phyloP scores from a whole-genome alignment of 106 monocot genomes.

The Acorus calamus region DNA sequence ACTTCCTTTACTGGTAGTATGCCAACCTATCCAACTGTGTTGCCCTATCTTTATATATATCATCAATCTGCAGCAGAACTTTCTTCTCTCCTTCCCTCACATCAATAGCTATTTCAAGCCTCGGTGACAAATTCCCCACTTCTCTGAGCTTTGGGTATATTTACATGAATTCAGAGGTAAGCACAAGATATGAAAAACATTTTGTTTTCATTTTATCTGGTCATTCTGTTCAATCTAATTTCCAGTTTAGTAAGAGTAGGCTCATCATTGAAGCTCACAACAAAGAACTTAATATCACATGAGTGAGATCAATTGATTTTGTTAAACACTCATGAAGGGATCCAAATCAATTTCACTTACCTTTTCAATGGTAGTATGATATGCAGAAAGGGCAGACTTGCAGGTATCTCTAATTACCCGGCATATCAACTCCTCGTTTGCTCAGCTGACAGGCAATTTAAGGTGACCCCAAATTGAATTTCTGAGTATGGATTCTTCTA shows the following conservation, averaged over 20 bases:
- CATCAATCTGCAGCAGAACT: slow-evolving; percentile 60
- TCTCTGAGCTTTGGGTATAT: slow-evolving; percentile 38
- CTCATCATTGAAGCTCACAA: no score
- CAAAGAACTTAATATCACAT: neutral
- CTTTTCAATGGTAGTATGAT: slow-evolving; percentile 73
- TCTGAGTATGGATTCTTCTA: slow-evolving; percentile 75
- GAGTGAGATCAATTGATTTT: no score
- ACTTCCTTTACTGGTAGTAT: slow-evolving; percentile 91
- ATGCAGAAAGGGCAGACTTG: slow-evolving; percentile 53
- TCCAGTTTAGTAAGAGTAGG: no score
- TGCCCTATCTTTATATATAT: slow-evolving; percentile 52
- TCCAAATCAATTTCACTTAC: slow-evolving; percentile 14
- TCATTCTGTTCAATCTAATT: no score
- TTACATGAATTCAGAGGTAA: no score
- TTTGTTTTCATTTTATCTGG: no score
- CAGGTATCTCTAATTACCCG: slow-evolving; percentile 64
- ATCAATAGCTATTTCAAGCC: slow-evolving; percentile 44
- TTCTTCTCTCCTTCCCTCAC: slow-evolving; percentile 80
- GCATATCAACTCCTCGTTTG: slow-evolving; percentile 77
- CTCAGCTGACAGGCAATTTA: slow-evolving; percentile 63
- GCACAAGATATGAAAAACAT: no score
- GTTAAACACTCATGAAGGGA: slow-evolving; percentile 1
- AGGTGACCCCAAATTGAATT: slow-evolving; percentile 80
- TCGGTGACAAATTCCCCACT: slow-evolving; percentile 25
- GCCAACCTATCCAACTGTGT: slow-evolving; percentile 59